Base-by-base conservation (phyloP, 1,284 basidiomycete species). In the Marasmius sp. region DNA sequence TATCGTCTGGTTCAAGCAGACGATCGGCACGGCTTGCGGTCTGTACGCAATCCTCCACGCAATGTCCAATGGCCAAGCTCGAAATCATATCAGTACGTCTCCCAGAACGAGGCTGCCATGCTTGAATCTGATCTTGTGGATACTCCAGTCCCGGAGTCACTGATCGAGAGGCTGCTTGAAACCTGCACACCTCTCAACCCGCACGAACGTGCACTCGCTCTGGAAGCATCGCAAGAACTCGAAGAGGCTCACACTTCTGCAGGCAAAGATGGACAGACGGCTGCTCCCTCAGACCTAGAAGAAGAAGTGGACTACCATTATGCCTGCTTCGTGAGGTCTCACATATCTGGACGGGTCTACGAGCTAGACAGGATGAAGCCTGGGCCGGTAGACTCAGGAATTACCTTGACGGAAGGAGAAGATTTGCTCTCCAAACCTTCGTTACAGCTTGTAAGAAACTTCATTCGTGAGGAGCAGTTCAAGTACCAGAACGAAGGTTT, bases 11-110 rank as follows among this genome's bases (percentile, higher is more conserved):
- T 74, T 71, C 61, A 64, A 71, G 36, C 76, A 77, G 64, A 76
- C 72, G 8, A 75, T 77, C 50, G 59, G 68, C 14, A 71, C 75
- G 58, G 75, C 76, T 2, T 77, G 75, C 59, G 75, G 76, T 16
- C 59, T 76, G 9, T 75, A 75, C 51, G 75, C 68, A 4, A 66
- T 76, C 58, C 61, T 77, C 57, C 75, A 77, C 58, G 70, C 72
- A 4, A 63, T 74, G 11, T 66, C 67, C 18, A 77, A 76, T 57
- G 71, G 68, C 1, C 58, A 60, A 9, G 71, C 68, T 18, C 64
- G 65, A 14, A 49, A 65, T 8, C 68, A 66, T 59, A 71, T 75
- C 56, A 62, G 73, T 75, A 18, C 37, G 20, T 36, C 12, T n/a
- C 34, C 12, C 12, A 18, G 52, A 27, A 18, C 7, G 10, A 16